Evolutionary conservation across 2,329 filamentous ascomycete species (phyloP), one percentile per base, ranked within the genome.

Genomic region (Colletotrichum tanaceti): DNA sequence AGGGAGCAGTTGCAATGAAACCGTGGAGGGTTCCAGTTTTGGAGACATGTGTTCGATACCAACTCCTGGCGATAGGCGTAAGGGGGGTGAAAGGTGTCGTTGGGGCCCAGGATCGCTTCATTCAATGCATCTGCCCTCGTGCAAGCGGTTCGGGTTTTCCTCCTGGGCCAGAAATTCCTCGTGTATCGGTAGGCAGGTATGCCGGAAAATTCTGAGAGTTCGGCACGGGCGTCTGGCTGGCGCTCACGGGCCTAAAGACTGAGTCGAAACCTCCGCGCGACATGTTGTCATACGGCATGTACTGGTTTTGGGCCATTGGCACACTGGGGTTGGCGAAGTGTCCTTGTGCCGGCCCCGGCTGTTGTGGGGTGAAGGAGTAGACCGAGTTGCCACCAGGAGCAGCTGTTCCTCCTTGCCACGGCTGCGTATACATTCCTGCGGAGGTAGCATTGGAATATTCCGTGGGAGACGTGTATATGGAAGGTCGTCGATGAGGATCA

Each of bases 281-380:
- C 9, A 79, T 68, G 22, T 75, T 73, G 18, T 81, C 80, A 55
- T 81, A 81, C 2, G 77, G 76, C 52, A 80, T 77, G 55, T 80
- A 81, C 1, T 78, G 78, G 9, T 70, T 75, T 38, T 78, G 73
- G 7, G 73, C 75, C 63, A 81, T 74, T 18, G 76, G 71, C 11
- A 81, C 79, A n/a, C 58, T 47, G 1, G 77, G 73, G 41, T 72
- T 74, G 22, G 78, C 75, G 67, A 78, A 81, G 1, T 78, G 71
- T 1, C 77, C 63, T 39, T 75, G 72, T 39, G 77, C 71, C 16
- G 77, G 59, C 13, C 75, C 74, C 5, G 77, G 70, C 24, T 80
- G 79, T 60, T 84, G 81, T 7, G 79, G 74, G 16, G 80, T 77
- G 59, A 84, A 86, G 1, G 83, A 73, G 71, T 87, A 87, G 70